Base-by-base conservation (phyloP, 2,329 filamentous ascomycete genomes). In the Botrytis squamosa region DNA sequence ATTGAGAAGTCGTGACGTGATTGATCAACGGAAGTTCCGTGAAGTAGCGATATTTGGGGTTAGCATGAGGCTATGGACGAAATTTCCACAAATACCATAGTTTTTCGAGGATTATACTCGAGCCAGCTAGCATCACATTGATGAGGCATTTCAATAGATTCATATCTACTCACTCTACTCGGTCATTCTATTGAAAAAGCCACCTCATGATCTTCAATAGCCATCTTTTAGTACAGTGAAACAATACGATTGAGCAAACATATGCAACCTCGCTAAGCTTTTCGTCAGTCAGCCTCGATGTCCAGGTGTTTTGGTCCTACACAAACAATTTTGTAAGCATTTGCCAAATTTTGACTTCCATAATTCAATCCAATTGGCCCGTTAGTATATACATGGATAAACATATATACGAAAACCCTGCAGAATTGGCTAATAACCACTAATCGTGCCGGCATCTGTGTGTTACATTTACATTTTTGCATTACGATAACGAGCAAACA, bases 201-300 rank as follows among this genome's bases (percentile, higher is more conserved):
- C 22, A 29, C 1, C 22, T 55, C 29, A 36, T 64, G 62, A 20
- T 40, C 16, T 10, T 0, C 18, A 9, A 16, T 42, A 42, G 22
- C 36, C 36, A 57, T 4, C 25, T 7, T 55, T 36, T 20, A 25
- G 25, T 42, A 22, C 40, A 1, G 3, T 57, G 18, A 18, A 9
- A 57, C 25, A 57, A 57, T 57, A n/a, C 7, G 49, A 71, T 18
- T 22, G 7, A 72, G n/a, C 59, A 71, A 71, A 71, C 70, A 25
- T 36, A 33, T 16, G 16, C 22, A 25, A n/a, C 36, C 3, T 68
- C 66, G 49, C 49, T 42, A 42, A 44, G 25, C 7, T 25, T 16
- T 57, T 67, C 46, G 18, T 42, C 49, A 18, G n/a, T 33, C 66
- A 68, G 49, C 38, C 49, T 68, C 66, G 66, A 68, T 57, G 4